Conservation (phyloP, 192 early-diverging fungal species). For the Linnemannia zychae region DNA sequence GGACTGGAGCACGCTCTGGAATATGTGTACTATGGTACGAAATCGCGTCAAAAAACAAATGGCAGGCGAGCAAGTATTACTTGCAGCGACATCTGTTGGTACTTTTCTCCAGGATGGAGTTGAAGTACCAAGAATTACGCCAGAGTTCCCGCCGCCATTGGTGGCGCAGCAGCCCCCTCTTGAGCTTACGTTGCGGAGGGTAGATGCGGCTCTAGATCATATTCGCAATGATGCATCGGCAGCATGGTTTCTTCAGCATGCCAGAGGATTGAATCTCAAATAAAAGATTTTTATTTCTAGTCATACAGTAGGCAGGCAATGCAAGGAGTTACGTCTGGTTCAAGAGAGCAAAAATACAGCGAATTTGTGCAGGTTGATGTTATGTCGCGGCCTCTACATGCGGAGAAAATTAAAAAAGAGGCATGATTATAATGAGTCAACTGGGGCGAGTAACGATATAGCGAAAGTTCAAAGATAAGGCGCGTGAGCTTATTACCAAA, state of each 20-base stretch:
- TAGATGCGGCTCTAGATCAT: conserved; percentile 18
- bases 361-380: background rate
- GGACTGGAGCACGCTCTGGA: conserved; percentile 63
- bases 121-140: conserved; percentile 12
- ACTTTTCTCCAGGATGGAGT: background rate
- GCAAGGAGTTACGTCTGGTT: background rate
- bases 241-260: conserved; percentile 31
- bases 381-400: conserved; percentile 28
- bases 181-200: conserved; percentile 28
- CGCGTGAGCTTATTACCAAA: conserved; percentile 65
- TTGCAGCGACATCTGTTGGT: background rate
- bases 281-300: background rate
- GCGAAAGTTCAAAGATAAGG: background rate
- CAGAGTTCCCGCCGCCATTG: conserved; percentile 33
- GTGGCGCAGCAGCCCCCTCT: conserved; percentile 41
- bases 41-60: conserved; percentile 17
- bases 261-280: conserved; percentile 16
- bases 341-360: background rate
- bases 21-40: conserved; percentile 41
- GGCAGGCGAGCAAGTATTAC: background rate
- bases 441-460: background rate
- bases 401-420: conserved; percentile 13
- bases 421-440: background rate
- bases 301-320: background rate
- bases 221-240: conserved; percentile 32